Evolutionary conservation across 352 stramenopile species (phyloP).

Genomic region (Phytophthora multivora): DNA sequence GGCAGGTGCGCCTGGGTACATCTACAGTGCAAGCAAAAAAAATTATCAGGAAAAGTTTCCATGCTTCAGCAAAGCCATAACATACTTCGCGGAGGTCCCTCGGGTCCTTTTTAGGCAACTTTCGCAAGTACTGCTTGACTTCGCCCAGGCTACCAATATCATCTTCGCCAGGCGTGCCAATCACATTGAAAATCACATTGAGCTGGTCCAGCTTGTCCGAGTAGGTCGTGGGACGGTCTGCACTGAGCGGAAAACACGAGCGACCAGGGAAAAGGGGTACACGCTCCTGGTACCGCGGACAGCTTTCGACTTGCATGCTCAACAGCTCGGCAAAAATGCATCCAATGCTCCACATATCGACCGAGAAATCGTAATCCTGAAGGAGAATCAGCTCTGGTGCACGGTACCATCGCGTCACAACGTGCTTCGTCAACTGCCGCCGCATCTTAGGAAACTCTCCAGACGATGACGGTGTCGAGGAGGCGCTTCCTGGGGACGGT

Average conservation of each 20-base stretch:
- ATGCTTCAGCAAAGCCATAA: background rate
- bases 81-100: constrained; percentile 73
- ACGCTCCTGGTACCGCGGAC: constrained; percentile 83
- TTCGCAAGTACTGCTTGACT: constrained; percentile 88
- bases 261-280: constrained; percentile 83
- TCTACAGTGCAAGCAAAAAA: constrained; percentile 30
- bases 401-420: constrained; percentile 98
- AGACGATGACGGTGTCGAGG: constrained; percentile 74
- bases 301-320: constrained; percentile 90
- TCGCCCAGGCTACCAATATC: constrained; percentile 86
- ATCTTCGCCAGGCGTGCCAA: constrained; percentile 91
- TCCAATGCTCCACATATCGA: constrained; percentile 99
- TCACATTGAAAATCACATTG: constrained; percentile 96
- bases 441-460: constrained; percentile 68
- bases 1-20: constrained; percentile 81
- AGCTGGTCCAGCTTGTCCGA: constrained; percentile 92
- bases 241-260: constrained; percentile 88
- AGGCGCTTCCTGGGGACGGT: constrained; percentile 62
- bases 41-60: background rate
- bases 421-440: constrained; percentile 97
- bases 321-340: constrained; percentile 93
- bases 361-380: constrained; percentile 94
- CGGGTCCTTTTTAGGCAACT: constrained; percentile 83
- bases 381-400: constrained; percentile 97
- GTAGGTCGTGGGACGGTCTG: constrained; percentile 82